Percentiles rank a stretch among this genome's conserved stretches.
These are phyloP conservation scores for cucumber (Cucumis sativus) DNA, from an alignment of 306 rosid species.

Conservation along the genomic window DNA sequence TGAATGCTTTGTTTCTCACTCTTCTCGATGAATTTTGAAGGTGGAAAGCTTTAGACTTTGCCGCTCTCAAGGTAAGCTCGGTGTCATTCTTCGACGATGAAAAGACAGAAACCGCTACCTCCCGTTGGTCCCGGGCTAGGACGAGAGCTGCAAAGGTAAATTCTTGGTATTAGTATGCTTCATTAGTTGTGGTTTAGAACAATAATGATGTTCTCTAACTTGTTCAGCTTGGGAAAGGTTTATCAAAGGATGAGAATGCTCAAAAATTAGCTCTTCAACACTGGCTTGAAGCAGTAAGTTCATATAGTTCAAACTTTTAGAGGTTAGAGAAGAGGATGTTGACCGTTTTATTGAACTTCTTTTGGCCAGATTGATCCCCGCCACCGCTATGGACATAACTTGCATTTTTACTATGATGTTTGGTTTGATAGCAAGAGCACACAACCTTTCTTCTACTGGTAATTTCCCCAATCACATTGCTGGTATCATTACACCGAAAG, in stretches of 20 bases:
- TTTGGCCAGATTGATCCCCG: conserved; percentile 37
- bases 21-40: conserved; percentile 13
- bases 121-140: conserved; percentile 34
- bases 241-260: conserved; percentile 37
- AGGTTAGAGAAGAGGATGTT: no score
- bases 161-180: background rate
- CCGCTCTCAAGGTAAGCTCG: conserved; percentile 28
- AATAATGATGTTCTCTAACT: background rate
- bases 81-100: conserved; percentile 32
- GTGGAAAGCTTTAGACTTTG: conserved; percentile 48
- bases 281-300: conserved; percentile 49
- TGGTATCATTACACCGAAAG: background rate
- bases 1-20: background rate
- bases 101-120: conserved; percentile 32
- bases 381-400: conserved; percentile 38
- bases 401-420: conserved; percentile 30
- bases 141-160: conserved; percentile 40
- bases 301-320: background rate
- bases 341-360: background rate
- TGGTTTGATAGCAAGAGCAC: conserved; percentile 28
- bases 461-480: background rate
- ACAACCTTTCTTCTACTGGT: conserved; percentile 54
- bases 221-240: conserved; percentile 37
- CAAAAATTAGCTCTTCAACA: conserved; percentile 40
- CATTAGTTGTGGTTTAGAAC: background rate